A percentile compares a stretch with the other conserved stretches of the same genome.
These are phyloP conservation scores for Amoebophrya sp. DNA, from an alignment of 169 alveolate genomes.

Conservation along the genomic window DNA sequence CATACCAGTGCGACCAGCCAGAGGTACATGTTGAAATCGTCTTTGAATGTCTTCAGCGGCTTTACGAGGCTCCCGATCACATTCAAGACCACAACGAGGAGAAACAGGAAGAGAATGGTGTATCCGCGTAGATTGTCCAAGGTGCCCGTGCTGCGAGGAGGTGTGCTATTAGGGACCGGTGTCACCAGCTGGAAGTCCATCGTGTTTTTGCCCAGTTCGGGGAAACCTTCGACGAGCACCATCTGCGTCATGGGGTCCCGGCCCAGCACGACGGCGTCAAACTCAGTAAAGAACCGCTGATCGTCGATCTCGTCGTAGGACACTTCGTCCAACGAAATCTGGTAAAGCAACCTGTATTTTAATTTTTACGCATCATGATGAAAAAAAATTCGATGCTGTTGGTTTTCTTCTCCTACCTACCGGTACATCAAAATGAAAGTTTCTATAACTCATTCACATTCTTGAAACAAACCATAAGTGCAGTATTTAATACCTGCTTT, in stretches of 20 bases:
- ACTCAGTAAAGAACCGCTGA: background rate
- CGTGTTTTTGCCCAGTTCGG: background rate
- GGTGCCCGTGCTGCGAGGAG: background rate
- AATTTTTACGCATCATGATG: no score
- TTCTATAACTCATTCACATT: no score
- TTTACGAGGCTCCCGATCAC: background rate
- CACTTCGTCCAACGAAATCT: no score
- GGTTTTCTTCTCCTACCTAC: no score
- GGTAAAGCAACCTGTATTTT: no score
- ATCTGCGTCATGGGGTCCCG: background rate
- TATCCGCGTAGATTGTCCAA: background rate
- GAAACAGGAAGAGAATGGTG: background rate
- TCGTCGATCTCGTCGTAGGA: background rate
- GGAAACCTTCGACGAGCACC: background rate
- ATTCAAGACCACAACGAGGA: background rate
- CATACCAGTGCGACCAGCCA: background rate
- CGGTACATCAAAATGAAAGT: no score
- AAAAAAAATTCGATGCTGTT: no score
- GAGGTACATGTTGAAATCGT: slow-evolving; percentile 19
- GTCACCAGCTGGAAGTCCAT: background rate
- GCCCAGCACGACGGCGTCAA: background rate
- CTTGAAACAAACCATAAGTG: no score
- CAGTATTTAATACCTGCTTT: background rate
- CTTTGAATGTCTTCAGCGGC: background rate
- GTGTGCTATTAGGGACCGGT: background rate